Conservation (phyloP, 2,329 filamentous ascomycete genomes). For the Calonectria hawksworthii region DNA sequence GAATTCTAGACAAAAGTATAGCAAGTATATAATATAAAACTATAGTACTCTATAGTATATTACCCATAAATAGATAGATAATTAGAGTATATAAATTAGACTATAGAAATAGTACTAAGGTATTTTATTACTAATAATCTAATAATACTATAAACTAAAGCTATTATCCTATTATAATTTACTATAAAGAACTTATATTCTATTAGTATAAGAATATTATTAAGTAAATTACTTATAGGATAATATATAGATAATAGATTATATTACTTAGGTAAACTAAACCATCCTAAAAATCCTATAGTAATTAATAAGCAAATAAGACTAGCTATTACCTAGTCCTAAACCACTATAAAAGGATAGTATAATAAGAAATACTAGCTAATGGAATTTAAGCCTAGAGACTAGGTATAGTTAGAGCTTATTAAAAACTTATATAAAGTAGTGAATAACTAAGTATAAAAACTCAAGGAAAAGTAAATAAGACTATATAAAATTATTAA, state of each 20-base stretch:
- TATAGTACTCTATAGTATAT: not conserved
- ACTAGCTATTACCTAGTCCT: too few relatives aligned
- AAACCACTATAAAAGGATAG: not conserved
- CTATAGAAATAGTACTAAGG: not conserved
- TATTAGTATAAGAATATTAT: not conserved
- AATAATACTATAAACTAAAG: not conserved
- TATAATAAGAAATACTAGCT: not conserved
- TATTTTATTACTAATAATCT: not conserved
- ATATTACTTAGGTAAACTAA: too few relatives aligned
- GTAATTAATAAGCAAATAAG: too few relatives aligned
- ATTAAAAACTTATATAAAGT: not conserved
- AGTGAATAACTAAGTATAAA: not conserved
- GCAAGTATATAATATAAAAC: too few relatives aligned
- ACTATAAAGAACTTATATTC: not conserved
- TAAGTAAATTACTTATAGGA: not conserved
- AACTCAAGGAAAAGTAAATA: not conserved
- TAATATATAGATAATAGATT: not conserved
- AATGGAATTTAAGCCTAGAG: not conserved
- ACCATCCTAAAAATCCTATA: too few relatives aligned
- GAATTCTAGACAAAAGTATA: too few relatives aligned
- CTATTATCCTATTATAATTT: not conserved
- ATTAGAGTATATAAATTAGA: not conserved
- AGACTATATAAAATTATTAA: not conserved
- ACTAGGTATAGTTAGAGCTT: too few relatives aligned
- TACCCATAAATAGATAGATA: not conserved